Evolutionary conservation across 352 stramenopile genomes (phyloP).

Genomic region (Pythium phragmitis): DNA sequence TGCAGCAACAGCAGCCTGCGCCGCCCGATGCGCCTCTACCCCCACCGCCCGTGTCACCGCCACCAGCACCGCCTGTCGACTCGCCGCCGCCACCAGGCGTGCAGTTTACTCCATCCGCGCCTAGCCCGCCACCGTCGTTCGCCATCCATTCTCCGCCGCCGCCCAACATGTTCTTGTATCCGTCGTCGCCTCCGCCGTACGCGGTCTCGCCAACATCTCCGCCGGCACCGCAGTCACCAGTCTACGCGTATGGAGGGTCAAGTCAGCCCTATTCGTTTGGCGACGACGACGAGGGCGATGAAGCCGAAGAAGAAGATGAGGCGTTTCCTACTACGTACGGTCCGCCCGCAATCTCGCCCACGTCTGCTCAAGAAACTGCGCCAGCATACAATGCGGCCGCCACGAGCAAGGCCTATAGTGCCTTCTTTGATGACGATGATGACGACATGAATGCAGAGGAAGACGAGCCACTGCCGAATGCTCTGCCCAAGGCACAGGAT

Average conservation of each 20-base stretch:
- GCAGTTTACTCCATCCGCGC: conserved; percentile 13
- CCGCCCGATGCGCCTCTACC: conserved; percentile 10
- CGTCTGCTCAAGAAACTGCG: conserved; percentile 20
- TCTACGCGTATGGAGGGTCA: background rate
- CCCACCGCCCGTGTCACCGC: conserved; percentile 7
- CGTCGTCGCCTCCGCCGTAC: conserved; percentile 14
- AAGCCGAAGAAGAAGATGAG: conserved; percentile 76
- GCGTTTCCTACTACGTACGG: conserved; percentile 62
- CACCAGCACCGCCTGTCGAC: conserved; percentile 27
- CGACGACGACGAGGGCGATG: conserved; percentile 35
- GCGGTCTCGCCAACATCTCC: conserved; percentile 7
- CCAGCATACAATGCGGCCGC: conserved; percentile 53
- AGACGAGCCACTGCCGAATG: conserved; percentile 52
- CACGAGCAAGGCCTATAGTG: conserved; percentile 68
- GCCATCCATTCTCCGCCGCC: conserved; percentile 14
- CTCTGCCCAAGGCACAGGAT: background rate
- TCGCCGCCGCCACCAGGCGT: conserved; percentile 16
- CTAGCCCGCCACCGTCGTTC: conserved; percentile 14
- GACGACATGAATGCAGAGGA: conserved; percentile 46
- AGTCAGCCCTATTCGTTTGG: background rate
- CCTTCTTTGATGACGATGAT: conserved; percentile 68
- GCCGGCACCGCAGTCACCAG: conserved; percentile 14
- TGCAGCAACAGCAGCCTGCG: conserved; percentile 23
- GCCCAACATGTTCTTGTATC: background rate
- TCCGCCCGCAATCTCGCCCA: conserved; percentile 10